Conservation (phyloP, 805 yeast species). For the Nakazawaea molendinolei region DNA sequence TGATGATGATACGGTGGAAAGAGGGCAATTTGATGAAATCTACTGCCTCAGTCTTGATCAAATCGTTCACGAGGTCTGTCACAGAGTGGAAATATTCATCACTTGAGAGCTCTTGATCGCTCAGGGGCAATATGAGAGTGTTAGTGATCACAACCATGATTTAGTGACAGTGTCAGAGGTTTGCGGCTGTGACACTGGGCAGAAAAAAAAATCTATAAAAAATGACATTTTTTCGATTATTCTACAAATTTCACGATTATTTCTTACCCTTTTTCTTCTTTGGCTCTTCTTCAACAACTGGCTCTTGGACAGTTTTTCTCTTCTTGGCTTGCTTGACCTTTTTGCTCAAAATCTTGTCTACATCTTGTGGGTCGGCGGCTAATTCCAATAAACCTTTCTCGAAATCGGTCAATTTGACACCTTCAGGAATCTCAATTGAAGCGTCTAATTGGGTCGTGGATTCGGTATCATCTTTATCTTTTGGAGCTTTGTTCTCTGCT, state of each 20-base stretch:
- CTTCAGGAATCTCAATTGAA: conserved; percentile 24
- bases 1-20: conserved; percentile 20
- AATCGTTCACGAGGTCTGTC: not conserved
- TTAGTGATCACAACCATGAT: too few relatives aligned
- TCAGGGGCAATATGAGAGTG: too few relatives aligned
- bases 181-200: too few relatives aligned
- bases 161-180: too few relatives aligned
- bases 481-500: conserved; percentile 23
- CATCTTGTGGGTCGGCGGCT: conserved; percentile 69
- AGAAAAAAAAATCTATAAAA: too few relatives aligned
- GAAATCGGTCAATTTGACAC: conserved; percentile 47
- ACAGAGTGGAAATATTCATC: conserved; percentile 1
- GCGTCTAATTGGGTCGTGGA: conserved; percentile 10
- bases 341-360: conserved; percentile 53
- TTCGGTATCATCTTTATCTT: conserved; percentile 20
- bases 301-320: conserved; percentile 11
- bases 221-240: too few relatives aligned
- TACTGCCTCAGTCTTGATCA: conserved; percentile 14
- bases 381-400: conserved; percentile 77
- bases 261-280: conserved; percentile 11
- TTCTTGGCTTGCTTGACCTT: conserved; percentile 35
- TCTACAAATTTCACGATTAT: too few relatives aligned
- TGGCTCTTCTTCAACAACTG: conserved; percentile 6
- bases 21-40: conserved; percentile 19
- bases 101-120: conserved; percentile 3